phyloP scores from a whole-genome alignment of 208 protist species.

The Wallacemonas sp. region DNA sequence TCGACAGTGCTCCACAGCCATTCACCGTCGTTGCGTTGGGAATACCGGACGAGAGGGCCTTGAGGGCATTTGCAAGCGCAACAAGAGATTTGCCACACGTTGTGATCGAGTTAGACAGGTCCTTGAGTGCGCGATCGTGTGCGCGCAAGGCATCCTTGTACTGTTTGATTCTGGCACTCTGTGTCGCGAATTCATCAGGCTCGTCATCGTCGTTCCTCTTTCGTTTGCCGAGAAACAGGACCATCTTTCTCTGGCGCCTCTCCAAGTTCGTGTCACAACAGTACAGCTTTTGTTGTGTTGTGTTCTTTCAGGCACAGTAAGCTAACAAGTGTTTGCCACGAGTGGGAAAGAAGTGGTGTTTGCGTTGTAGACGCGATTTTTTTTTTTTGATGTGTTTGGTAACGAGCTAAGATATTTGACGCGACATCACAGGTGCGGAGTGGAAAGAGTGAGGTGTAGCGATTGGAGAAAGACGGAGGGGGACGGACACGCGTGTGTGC shows the following conservation, averaged over 20 bases:
- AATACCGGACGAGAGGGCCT: slow-evolving; percentile 17
- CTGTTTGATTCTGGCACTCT: slow-evolving; percentile 7
- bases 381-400: too few species aligned
- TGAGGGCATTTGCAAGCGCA: slow-evolving; percentile 22
- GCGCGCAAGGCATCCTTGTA: slow-evolving; percentile 27
- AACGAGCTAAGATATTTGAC: too few species aligned
- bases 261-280: neutral
- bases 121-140: slow-evolving; percentile 31
- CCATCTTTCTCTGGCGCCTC: neutral
- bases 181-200: slow-evolving; percentile 1
- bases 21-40: slow-evolving; percentile 13
- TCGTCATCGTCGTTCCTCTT: slow-evolving; percentile 7
- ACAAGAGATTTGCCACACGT: slow-evolving; percentile 21
- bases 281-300: too few species aligned
- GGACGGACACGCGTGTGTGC: too few species aligned
- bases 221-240: slow-evolving; percentile 6
- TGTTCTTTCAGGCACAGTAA: too few species aligned
- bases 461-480: too few species aligned
- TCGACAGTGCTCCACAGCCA: slow-evolving; percentile 15
- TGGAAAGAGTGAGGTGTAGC: too few species aligned
- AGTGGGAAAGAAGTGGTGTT: too few species aligned
- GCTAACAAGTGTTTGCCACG: too few species aligned
- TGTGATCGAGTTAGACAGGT: slow-evolving; percentile 18
- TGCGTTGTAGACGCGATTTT: too few species aligned
- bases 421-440: too few species aligned